Percentiles rank a stretch among this genome's conserved stretches.
Evolutionary conservation across 2,329 filamentous ascomycete species (phyloP).

Genomic region (Penicillium sp.): DNA sequence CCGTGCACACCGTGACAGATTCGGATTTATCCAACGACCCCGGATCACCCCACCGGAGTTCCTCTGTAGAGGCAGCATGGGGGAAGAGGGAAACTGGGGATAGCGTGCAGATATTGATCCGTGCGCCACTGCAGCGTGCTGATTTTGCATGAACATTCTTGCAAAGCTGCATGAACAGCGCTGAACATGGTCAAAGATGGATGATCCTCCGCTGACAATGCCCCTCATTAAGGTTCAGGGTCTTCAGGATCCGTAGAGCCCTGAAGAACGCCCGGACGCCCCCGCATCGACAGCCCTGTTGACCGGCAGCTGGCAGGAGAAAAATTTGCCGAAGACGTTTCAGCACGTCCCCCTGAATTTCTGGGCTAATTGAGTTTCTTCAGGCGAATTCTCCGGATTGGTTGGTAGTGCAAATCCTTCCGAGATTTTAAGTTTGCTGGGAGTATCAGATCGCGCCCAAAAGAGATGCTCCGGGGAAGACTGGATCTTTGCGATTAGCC

Average conservation of each 20-base stretch:
- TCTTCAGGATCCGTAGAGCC: neutral
- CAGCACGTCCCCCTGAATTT: neutral
- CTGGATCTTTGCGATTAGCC: neutral
- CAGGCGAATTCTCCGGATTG: neutral
- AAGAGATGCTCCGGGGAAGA: neutral
- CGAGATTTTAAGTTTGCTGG: neutral
- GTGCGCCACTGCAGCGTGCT: neutral
- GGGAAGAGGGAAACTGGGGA: neutral
- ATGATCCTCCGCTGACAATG: neutral
- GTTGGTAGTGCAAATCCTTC: neutral
- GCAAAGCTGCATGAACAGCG: neutral
- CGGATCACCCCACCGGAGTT: neutral
- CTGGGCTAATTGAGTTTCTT: no score
- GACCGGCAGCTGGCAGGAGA: neutral
- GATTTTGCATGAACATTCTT: neutral
- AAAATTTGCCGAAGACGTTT: neutral
- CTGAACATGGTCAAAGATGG: neutral
- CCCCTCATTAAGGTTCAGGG: neutral
- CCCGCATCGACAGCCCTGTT: neutral
- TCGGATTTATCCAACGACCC: constrained; percentile 4
- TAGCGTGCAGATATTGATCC: neutral
- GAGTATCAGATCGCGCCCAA: neutral
- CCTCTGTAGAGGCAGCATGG: neutral
- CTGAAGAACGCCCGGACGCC: neutral
- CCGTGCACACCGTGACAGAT: neutral